Base-by-base conservation (phyloP, 495 filamentous ascomycete genomes). In the Aspergillus bertholletiae region DNA sequence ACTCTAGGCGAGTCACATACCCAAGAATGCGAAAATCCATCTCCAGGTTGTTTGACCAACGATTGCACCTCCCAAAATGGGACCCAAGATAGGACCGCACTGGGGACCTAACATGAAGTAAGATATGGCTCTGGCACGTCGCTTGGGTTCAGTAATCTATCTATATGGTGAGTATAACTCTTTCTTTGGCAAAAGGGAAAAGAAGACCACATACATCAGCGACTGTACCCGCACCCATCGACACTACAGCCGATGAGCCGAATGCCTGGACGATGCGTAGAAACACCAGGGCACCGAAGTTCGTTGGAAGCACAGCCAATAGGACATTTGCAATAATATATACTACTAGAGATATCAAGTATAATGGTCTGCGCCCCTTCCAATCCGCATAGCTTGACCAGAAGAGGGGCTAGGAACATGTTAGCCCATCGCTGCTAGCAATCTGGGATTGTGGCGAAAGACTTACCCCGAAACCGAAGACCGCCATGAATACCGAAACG, bases 21-120 rank as follows among this genome's bases (percentile, higher is more conserved):
- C 61, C 9, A 71, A 54, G 46, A 69, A 69, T n/a, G 64, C 66
- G 55, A 71, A 71, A 9, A 60, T 61, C 68, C 68, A 71, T 47
- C 68, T 51, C 68, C 68, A 71, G 13, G 28, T 32, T 21, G 52
- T 20, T 0, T 32, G n/a, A 4, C 59, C 56, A 7, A 67, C 56
- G 35, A 71, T 57, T 32, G 53, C 49, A 21, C 67, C 67, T n/a
- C 67, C 67, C n/a, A 71, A 27, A 4, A 71, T 32, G 18, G 67
- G 66, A 4, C 67, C 67, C 3, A 71, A 41, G 23, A 71, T 53
- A 2, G 67, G 67, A n/a, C 67, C 67, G n/a, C 56, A 54, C 52
- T 71, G 66, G 5, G 67, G 67, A 0, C 67, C 67, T 1, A 71
- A 34, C 20, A 71, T 56, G 41, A 71, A 64, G 15, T 55, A 48